Base-by-base conservation (phyloP, 2,329 filamentous ascomycete genomes). In the Lasiodiplodia sp. region DNA sequence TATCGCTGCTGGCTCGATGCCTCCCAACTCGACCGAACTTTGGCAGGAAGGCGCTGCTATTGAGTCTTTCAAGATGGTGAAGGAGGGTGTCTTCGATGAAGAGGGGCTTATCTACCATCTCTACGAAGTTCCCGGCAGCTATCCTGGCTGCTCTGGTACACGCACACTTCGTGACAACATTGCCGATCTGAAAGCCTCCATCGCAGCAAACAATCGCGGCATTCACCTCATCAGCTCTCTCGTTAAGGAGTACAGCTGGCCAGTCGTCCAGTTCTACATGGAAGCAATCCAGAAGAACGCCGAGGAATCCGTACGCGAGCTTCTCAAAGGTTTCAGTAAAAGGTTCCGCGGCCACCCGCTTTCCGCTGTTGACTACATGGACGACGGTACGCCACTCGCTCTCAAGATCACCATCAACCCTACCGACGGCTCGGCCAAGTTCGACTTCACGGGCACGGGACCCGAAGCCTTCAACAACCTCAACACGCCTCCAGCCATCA, bases 11-110 rank as follows among this genome's bases (percentile, higher is more conserved):
- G 69, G 72, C 0, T 74, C 75, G 0, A 76, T 75, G 0, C 79
- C 78, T 79, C 79, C 79, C 2, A 83, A 82, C 28, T 83, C 80
- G 3, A 83, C 79, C 0, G 81, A 83, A 62, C 73, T 85, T 2
- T 83, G 79, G 77, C 80, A 85, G 70, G 83, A 85, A 71, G 83
- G 83, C 10, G 83, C 83, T 1, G 79, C 80, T 0, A 83, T 85
- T 10, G 79, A 83, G 67, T 81, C 81, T 0, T 80, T 82, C 69
- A 82, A 71, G 28, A 70, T 81, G 1, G 75, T 81, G 4, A 70
- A 73, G 2, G 70, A 77, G 12, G 80, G 78, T 0, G 57, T 73
- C 0, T 82, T 83, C 55, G 74, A 81, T 49, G 79, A 83, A 69
- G 72, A 72, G 4, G 72, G 72, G 0, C 71, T 81, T 14, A 73